Evolutionary conservation across 1,139 yeast species (phyloP).

Genomic region (Suhomyces coccinellae): DNA sequence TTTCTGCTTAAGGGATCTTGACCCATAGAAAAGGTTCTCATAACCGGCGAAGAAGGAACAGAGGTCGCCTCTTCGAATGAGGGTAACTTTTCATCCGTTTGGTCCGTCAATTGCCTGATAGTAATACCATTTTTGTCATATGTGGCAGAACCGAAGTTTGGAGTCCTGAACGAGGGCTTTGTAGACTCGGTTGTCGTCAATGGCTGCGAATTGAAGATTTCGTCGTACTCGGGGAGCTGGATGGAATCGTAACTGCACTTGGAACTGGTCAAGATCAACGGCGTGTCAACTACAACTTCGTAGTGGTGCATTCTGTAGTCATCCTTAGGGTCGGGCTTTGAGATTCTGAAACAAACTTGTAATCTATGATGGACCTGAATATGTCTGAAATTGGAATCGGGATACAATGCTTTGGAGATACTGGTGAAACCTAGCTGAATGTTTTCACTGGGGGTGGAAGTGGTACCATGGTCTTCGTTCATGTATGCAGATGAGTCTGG

Average conservation of each 20-base stretch:
- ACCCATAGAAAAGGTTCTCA: slow-evolving; percentile 35
- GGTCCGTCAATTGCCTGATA: slow-evolving; percentile 27
- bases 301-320: slow-evolving; percentile 69
- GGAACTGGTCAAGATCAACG: slow-evolving; percentile 69
- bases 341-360: slow-evolving; percentile 75
- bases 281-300: slow-evolving; percentile 88
- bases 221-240: slow-evolving; percentile 68
- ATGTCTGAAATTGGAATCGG: slow-evolving; percentile 72
- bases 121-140: slow-evolving; percentile 37
- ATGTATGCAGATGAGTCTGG: slow-evolving; percentile 34
- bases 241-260: slow-evolving; percentile 67
- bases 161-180: slow-evolving; percentile 30
- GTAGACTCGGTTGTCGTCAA: background rate
- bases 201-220: slow-evolving; percentile 16
- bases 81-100: slow-evolving; percentile 43
- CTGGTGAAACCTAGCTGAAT: slow-evolving; percentile 41
- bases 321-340: slow-evolving; percentile 61
- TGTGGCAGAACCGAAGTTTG: slow-evolving; percentile 22
- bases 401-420: slow-evolving; percentile 47
- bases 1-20: slow-evolving; percentile 40
- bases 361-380: slow-evolving; percentile 73
- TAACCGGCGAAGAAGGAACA: slow-evolving; percentile 32
- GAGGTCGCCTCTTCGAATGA: slow-evolving; percentile 60
- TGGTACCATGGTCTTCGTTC: slow-evolving; percentile 21
- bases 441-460: slow-evolving; percentile 23